Base-by-base conservation (phyloP, 1,284 basidiomycete species). In the Ganoderma boninense region DNA sequence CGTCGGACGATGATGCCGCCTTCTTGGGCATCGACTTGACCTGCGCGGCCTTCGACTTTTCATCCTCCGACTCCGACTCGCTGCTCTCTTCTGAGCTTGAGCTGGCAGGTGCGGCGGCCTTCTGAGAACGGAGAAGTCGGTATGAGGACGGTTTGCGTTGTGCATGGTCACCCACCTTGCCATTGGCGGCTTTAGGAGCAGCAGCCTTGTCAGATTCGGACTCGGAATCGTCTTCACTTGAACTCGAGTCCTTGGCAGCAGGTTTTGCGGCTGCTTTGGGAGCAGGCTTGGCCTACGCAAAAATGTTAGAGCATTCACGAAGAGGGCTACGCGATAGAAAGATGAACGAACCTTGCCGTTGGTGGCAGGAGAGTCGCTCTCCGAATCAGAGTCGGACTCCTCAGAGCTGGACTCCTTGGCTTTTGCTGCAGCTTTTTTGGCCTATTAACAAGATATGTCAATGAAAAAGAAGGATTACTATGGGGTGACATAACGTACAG, bases 21-120 rank as follows among this genome's bases (percentile, higher is more conserved):
- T 80, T 80, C 67, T 78, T 79, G 38, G 73, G 69, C 1, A 80
- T 65, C 3, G 78, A 74, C 66, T 78, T 76, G 68, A 83, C 79
- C 69, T 84, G 82, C 2, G 80, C 79, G 42, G 79, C 80, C 74
- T 83, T 83, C 11, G 82, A 80, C 75, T 83, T 82, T 74, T 82
- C 81, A 23, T 80, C 80, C 62, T 80, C 80, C 29, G 76, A 77
- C 23, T 71, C 69, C 35, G 70, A 71, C 65, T 73, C 70, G 44
- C 66, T 70, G 35, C 70, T 72, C 60, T 76, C 75, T 32, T 72
- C 70, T 35, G 75, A 75, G n/a, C 71, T 69, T 54, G 65, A 70
- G 35, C 69, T 57, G 68, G 65, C 60, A 46, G 52, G 38, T 20
- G 67, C 38, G 3, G 71, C 64, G 57, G 72, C 70, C 68, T 74